phyloP scores from a whole-genome alignment of 352 stramenopile genomes.

The Pythium dissotocum region DNA sequence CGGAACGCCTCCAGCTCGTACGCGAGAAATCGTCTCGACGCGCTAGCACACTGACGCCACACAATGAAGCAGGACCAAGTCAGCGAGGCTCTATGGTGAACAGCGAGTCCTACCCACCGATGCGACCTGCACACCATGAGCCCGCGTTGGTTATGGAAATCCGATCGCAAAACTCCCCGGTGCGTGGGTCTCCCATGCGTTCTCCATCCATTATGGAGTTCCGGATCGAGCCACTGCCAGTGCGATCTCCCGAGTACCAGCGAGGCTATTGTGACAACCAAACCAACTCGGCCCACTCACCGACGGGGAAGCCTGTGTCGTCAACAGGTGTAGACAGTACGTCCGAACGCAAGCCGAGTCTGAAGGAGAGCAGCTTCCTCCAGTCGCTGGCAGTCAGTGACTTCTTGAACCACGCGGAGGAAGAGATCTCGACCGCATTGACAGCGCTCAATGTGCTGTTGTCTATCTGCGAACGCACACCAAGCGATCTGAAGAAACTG shows the following conservation, averaged over 20 bases:
- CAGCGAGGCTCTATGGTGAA: not conserved
- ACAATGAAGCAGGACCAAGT: not conserved
- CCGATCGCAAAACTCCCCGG: slow-evolving; percentile 14
- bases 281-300: not conserved
- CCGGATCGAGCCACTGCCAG: slow-evolving; percentile 37
- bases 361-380: slow-evolving; percentile 60
- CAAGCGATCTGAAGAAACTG: slow-evolving; percentile 57
- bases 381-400: slow-evolving; percentile 62
- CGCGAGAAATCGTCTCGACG: slow-evolving; percentile 47
- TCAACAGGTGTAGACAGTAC: not conserved
- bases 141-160: slow-evolving; percentile 24
- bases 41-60: slow-evolving; percentile 16
- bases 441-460: slow-evolving; percentile 79
- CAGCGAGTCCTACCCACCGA: not conserved
- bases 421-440: slow-evolving; percentile 73
- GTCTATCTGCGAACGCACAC: slow-evolving; percentile 64
- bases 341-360: slow-evolving; percentile 15
- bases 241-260: slow-evolving; percentile 31
- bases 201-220: slow-evolving; percentile 38
- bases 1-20: slow-evolving; percentile 55
- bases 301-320: slow-evolving; percentile 5
- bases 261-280: slow-evolving; percentile 14
- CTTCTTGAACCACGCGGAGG: slow-evolving; percentile 71
- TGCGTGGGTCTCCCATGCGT: slow-evolving; percentile 29
- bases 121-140: slow-evolving; percentile 10